Percentiles rank a stretch among this genome's conserved stretches.
These are phyloP conservation scores for Anthracocystis setariae DNA, from an alignment of 1,284 basidiomycete genomes.

Conservation along the genomic window DNA sequence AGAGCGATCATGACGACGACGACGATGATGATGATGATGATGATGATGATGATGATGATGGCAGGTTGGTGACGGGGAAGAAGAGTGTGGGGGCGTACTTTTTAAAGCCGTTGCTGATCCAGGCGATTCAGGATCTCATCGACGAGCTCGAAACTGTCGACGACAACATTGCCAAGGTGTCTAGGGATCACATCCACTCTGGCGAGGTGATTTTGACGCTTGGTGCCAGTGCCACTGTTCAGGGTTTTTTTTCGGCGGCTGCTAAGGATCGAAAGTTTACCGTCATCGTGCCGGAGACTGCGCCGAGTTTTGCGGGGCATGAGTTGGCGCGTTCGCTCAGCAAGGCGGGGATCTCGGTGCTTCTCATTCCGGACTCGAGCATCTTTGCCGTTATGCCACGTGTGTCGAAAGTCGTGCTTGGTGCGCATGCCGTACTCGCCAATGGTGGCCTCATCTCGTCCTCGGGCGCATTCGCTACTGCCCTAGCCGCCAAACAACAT, in stretches of 20 bases:
- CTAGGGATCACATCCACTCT: slow-evolving; percentile 94
- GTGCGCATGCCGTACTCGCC: slow-evolving; percentile 90
- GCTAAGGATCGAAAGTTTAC: slow-evolving; percentile 92
- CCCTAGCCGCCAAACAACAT: slow-evolving; percentile 89
- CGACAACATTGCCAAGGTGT: slow-evolving; percentile 91
- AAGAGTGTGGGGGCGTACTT: slow-evolving; percentile 53
- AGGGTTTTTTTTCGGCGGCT: slow-evolving; percentile 88
- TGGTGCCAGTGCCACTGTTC: slow-evolving; percentile 87
- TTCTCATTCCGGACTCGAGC: slow-evolving; percentile 93
- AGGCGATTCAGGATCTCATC: slow-evolving; percentile 76
- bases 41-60: slow-evolving; percentile 6
- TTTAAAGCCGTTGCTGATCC: slow-evolving; percentile 69
- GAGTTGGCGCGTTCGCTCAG: slow-evolving; percentile 76
- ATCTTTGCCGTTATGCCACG: slow-evolving; percentile 96
- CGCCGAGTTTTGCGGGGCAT: slow-evolving; percentile 88
- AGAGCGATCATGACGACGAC: background rate
- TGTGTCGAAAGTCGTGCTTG: slow-evolving; percentile 93
- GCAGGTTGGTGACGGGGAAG: slow-evolving; percentile 25
- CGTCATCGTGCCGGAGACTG: slow-evolving; percentile 93
- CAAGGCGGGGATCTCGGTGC: slow-evolving; percentile 87
- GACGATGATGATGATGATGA: slow-evolving; percentile 6
- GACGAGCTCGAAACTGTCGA: slow-evolving; percentile 96
- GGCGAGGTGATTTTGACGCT: slow-evolving; percentile 96
- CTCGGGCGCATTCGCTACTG: slow-evolving; percentile 83
- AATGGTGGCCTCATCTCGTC: slow-evolving; percentile 94